Percentiles rank a stretch among this genome's conserved stretches.
These are phyloP conservation scores for Chrysoporthe deuterocubensis DNA, from an alignment of 2,329 filamentous ascomycete genomes.

Conservation along the genomic window DNA sequence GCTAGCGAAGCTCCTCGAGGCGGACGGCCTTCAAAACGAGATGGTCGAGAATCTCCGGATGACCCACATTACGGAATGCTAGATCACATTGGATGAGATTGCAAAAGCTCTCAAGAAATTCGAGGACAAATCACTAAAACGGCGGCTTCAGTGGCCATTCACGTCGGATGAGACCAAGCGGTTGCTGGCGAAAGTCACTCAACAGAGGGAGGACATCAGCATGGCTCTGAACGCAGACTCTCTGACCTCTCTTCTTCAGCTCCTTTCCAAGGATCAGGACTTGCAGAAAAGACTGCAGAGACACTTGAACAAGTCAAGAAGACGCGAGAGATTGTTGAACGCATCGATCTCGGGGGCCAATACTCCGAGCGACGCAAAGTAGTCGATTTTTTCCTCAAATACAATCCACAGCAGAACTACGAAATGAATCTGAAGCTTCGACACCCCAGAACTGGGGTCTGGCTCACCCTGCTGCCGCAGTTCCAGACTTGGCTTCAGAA, in stretches of 20 bases:
- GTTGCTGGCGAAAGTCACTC: conserved; percentile 31
- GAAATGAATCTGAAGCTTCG: conserved; percentile 31
- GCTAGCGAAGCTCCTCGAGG: conserved; percentile 30
- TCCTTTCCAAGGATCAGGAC: conserved; percentile 21
- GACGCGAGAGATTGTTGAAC: conserved; percentile 30
- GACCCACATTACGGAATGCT: conserved; percentile 30
- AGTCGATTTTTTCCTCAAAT: conserved; percentile 31
- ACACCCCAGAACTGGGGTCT: conserved; percentile 33
- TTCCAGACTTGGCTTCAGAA: conserved; percentile 33
- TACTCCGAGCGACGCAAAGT: conserved; percentile 26
- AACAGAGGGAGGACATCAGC: conserved; percentile 32
- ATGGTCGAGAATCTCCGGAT: conserved; percentile 18
- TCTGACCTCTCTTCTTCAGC: conserved; percentile 26
- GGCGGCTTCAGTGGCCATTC: conserved; percentile 34
- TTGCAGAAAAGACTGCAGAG: conserved; percentile 3
- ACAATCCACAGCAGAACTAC: conserved; percentile 29
- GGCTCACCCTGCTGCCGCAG: conserved; percentile 28
- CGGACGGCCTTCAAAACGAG: conserved; percentile 21
- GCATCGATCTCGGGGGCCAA: conserved; percentile 22
- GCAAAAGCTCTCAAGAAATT: conserved; percentile 30
- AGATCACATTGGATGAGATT: conserved; percentile 24
- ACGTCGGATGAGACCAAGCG: conserved; percentile 30
- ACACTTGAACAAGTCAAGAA: conserved; percentile 18
- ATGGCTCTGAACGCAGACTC: conserved; percentile 33
- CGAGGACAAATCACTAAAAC: conserved; percentile 20